Evolutionary conservation across 2,329 filamentous ascomycete species (phyloP).

Genomic region (Fusarium palustre): DNA sequence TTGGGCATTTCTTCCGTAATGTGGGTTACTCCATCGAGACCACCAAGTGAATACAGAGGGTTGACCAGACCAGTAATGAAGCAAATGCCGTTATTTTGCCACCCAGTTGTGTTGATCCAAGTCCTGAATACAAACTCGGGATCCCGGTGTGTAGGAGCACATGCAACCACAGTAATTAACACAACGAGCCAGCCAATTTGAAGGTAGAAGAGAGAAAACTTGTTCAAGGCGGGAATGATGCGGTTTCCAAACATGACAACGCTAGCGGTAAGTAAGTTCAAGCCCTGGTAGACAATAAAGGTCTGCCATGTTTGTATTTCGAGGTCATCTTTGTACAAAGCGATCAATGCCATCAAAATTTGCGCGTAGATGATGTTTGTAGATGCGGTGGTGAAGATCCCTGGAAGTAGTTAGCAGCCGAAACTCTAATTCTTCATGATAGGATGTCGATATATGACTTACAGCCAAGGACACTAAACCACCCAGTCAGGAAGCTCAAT

Average conservation of each 20-base stretch:
- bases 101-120: conserved; percentile 17
- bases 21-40: conserved; percentile 6
- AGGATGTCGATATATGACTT: not conserved
- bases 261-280: not conserved
- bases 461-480: conserved; percentile 21
- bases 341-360: conserved; percentile 6
- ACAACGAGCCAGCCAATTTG: conserved; percentile 12
- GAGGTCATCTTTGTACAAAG: not conserved
- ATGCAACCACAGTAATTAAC: not conserved
- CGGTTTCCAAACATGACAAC: conserved; percentile 14
- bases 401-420: not conserved
- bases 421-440: no score
- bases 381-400: conserved; percentile 20
- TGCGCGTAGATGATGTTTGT: conserved; percentile 10
- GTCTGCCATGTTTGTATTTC: conserved; percentile 16
- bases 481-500: conserved; percentile 4
- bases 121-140: conserved; percentile 7
- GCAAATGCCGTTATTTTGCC: conserved; percentile 5
- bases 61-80: conserved; percentile 10
- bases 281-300: conserved; percentile 7
- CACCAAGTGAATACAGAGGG: conserved; percentile 3
- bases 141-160: conserved; percentile 1
- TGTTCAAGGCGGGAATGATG: conserved; percentile 3
- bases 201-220: not conserved
- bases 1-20: conserved; percentile 24